Percentiles rank a stretch among this genome's conserved stretches.
Evolutionary conservation across 164 flowering plant species (phyloP).

Genomic region (Warburgia ugandensis): DNA sequence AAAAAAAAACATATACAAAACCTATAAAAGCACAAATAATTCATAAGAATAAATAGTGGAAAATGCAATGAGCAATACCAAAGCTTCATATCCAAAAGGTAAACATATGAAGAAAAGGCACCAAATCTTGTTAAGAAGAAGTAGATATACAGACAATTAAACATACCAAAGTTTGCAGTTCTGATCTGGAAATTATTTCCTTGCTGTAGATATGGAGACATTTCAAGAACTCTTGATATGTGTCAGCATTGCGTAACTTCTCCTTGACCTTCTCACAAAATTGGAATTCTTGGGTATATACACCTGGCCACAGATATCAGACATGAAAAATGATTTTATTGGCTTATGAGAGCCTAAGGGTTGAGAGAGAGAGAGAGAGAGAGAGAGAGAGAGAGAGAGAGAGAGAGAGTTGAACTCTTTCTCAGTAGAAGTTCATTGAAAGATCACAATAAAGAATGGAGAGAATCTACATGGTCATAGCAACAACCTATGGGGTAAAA

Average conservation of each 20-base stretch:
- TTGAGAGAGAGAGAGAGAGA: not conserved
- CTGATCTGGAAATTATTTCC: slow-evolving; percentile 57
- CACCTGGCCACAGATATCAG: slow-evolving; percentile 34
- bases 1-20: no score
- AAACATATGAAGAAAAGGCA: no score
- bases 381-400: not conserved
- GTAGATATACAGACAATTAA: no score
- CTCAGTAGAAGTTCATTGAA: no score
- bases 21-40: no score
- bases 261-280: slow-evolving; percentile 78
- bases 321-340: not conserved
- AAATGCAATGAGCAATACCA: no score
- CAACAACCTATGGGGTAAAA: no score
- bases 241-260: slow-evolving; percentile 41
- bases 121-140: not conserved
- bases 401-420: no score
- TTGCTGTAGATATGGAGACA: slow-evolving; percentile 60
- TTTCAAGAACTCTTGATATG: slow-evolving; percentile 61
- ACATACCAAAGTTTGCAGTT: slow-evolving; percentile 72
- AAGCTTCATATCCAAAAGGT: no score
- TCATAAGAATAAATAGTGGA: no score
- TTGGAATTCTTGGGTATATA: slow-evolving; percentile 41
- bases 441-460: no score
- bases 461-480: no score
- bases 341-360: not conserved